Percentiles rank a stretch among this genome's conserved stretches.
These are phyloP conservation scores for Vitis amurensis DNA, from an alignment of 164 flowering plant genomes.

Conservation along the genomic window DNA sequence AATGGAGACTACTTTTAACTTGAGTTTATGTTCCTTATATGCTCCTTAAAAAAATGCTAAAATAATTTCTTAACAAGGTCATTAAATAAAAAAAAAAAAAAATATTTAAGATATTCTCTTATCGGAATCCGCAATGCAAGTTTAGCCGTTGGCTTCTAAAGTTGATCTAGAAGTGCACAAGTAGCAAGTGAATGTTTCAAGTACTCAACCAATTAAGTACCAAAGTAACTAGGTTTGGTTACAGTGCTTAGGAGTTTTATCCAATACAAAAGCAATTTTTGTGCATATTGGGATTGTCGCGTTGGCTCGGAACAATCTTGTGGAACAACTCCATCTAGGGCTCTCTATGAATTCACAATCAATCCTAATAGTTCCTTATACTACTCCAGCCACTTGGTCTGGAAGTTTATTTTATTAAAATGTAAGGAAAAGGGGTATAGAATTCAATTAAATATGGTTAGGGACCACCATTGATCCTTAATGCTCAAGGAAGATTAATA, in stretches of 20 bases:
- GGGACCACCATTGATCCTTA: no score
- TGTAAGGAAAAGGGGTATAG: no score
- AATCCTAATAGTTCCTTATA: conserved; percentile 98
- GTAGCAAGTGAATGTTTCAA: conserved; percentile 97
- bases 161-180: conserved; percentile 84
- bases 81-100: conserved; percentile 3
- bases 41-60: no score
- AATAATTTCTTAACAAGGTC: not conserved
- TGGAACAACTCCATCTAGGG: conserved; percentile 91
- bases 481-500: no score
- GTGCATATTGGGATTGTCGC: conserved; percentile 87
- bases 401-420: conserved; percentile 12
- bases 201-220: conserved; percentile 92
- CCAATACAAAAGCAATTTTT: conserved; percentile 91
- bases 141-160: conserved; percentile 79
- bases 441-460: no score
- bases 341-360: conserved; percentile 89
- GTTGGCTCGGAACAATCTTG: conserved; percentile 94
- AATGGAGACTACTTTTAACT: no score
- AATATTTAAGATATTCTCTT: conserved; percentile 28
- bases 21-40: no score
- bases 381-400: conserved; percentile 92
- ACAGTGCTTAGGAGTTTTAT: conserved; percentile 96
- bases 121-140: conserved; percentile 73
- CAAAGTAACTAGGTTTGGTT: conserved; percentile 80